Evolutionary conservation across 371 early-diverging fungal species (phyloP), one percentile per base, ranked within the genome.

Genomic region (Coelomomyces lativittatus): DNA sequence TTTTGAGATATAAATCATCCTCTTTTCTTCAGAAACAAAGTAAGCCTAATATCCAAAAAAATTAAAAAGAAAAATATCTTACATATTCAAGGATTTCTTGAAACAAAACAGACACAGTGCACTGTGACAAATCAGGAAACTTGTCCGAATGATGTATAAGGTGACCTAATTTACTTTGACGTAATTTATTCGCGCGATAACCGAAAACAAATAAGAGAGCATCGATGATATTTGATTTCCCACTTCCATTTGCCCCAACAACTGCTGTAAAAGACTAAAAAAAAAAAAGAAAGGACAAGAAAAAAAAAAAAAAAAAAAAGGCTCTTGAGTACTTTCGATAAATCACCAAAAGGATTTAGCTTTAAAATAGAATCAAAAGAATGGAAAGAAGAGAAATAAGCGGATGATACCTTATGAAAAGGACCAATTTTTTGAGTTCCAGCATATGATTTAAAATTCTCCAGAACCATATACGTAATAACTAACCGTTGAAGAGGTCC

Each of bases 161-260:
- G 52, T 93, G 95, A 1, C 86, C 86, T 25, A 96, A 64, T 54
- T 87, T 87, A 17, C 84, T 85, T 62, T 99, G 99, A 39, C 99
- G 78, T 82, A 99, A 88, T 60, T 97, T 98, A 69, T 83, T 91
- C 14, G 99, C 97, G 47, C 91, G 73, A 66, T 90, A 99, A 17
- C 99, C 99, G 75, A 99, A 97, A 28, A 99, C 98, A 66, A 99
- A 99, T 26, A 99, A 65, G 29, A 99, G 70, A 1, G 92, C 80
- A 63, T 99, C 99, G 55, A 99, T 98, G 17, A 99, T 97, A 56
- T 99, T 99, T 9, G 93, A 92, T 66, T 74, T 46, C 17, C 47
- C 47, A 8, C 38, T 36, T 19, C 47, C 47, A 29, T 46, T 46
- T 0, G 47, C 38, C 9, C 47, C 47, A 10, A 46, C 47, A 25